Percentiles rank a stretch among this genome's conserved stretches.
Conservation (phyloP, 352 stramenopile species). For the Phytophthora fragariaefolia region DNA sequence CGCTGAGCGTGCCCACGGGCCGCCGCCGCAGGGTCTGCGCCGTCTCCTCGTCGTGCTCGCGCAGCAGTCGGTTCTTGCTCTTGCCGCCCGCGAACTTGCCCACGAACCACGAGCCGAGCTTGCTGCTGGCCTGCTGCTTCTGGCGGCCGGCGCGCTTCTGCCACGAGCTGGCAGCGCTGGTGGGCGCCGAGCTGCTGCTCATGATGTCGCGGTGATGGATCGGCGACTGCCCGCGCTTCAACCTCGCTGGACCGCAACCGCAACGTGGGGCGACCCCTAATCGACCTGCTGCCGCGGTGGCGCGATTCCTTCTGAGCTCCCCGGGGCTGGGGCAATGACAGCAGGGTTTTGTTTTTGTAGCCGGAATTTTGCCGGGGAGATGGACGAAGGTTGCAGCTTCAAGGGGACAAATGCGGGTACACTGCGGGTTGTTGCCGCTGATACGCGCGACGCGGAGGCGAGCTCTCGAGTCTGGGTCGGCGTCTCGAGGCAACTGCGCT, state of each 20-base stretch:
- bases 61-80: conserved; percentile 55
- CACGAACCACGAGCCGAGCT: conserved; percentile 74
- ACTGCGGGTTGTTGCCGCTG: too few relatives aligned
- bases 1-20: conserved; percentile 45
- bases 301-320: conserved; percentile 31
- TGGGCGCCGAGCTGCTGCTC: conserved; percentile 33
- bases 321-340: not conserved
- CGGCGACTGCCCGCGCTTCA: conserved; percentile 11
- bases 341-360: conserved; percentile 28
- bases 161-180: conserved; percentile 28
- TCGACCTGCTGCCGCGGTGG: conserved; percentile 18
- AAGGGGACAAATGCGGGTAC: too few relatives aligned
- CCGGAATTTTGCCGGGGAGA: conserved; percentile 20
- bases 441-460: too few relatives aligned
- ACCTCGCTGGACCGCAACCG: too few relatives aligned
- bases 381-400: too few relatives aligned
- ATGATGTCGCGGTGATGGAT: conserved; percentile 16
- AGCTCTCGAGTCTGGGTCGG: too few relatives aligned
- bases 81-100: conserved; percentile 63
- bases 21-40: conserved; percentile 47
- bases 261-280: too few relatives aligned
- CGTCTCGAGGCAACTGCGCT: not conserved
- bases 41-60: conserved; percentile 62
- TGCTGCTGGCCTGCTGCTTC: conserved; percentile 64
- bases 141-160: conserved; percentile 67